Percentiles rank a stretch among this genome's conserved stretches.
Evolutionary conservation across 1,284 basidiomycete species (phyloP).

Genomic region (Sporisorium graminicola): DNA sequence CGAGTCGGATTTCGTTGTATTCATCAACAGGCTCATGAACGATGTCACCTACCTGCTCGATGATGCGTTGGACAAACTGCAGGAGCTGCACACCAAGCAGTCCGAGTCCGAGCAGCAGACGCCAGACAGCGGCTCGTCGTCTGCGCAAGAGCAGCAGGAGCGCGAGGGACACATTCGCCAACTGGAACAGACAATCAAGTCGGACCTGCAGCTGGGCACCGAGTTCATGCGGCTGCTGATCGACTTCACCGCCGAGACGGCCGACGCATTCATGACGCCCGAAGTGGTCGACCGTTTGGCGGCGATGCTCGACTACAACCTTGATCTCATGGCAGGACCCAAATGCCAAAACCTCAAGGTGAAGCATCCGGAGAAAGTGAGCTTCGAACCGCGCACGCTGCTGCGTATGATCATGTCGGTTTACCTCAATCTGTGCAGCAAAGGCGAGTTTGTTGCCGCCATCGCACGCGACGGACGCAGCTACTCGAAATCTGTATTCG

Average conservation of each 20-base stretch:
- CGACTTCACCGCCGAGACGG: slow-evolving; percentile 90
- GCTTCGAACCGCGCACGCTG: slow-evolving; percentile 86
- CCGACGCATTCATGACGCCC: slow-evolving; percentile 91
- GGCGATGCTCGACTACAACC: slow-evolving; percentile 96
- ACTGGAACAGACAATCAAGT: slow-evolving; percentile 84
- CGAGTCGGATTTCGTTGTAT: slow-evolving; percentile 76
- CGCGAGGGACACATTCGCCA: slow-evolving; percentile 82
- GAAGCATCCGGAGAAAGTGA: slow-evolving; percentile 86
- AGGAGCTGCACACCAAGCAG: slow-evolving; percentile 88
- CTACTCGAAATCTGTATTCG: slow-evolving; percentile 87
- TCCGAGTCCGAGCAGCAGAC: slow-evolving; percentile 74
- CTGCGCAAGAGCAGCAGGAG: slow-evolving; percentile 84
- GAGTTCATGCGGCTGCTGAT: slow-evolving; percentile 90
- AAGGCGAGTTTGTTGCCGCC: slow-evolving; percentile 84
- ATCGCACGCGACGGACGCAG: slow-evolving; percentile 93
- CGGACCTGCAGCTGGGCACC: slow-evolving; percentile 86
- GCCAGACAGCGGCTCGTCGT: slow-evolving; percentile 74
- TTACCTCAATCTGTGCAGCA: slow-evolving; percentile 87
- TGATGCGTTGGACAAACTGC: slow-evolving; percentile 89
- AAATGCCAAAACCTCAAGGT: slow-evolving; percentile 84
- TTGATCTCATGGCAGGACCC: slow-evolving; percentile 89
- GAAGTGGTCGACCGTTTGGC: slow-evolving; percentile 96
- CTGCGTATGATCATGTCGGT: slow-evolving; percentile 90
- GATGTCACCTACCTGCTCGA: slow-evolving; percentile 98
- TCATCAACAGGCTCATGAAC: slow-evolving; percentile 98